Base-by-base conservation (phyloP, 179 eudicot genomes). In the Beta macrorhiza region DNA sequence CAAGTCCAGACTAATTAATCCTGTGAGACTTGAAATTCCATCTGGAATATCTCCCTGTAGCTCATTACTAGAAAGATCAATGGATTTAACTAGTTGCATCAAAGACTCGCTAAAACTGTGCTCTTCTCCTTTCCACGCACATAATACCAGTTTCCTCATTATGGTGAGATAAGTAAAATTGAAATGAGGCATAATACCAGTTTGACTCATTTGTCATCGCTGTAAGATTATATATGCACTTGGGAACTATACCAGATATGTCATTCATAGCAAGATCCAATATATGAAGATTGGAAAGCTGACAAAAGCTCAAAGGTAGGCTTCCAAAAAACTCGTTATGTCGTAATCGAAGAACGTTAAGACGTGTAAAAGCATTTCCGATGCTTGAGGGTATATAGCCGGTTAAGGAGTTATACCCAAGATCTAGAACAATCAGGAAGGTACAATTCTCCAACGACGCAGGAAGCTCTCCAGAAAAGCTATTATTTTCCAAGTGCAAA, bases 241-340 rank as follows among this genome's bases (percentile, higher is more conserved):
- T 11, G 3, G 82, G 89, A 2, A 87, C 78, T 5, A 58, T 62
- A 15, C 87, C 87, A 0, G 85, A 82, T 4, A 87, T 79, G 55
- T 45, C 32, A 56, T 87, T 84, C 17, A 0, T 5, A 3, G 87
- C 84, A 42, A 87, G 77, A 51, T 87, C 87, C 42, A 83, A 75
- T 19, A 80, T 8, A 32, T 75, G 84, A 22, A 81, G 78, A 44
- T 2, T 2, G 55, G 67, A 61, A 25, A 80, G 63, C 4, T 79
- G 70, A 19, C 87, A 79, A 5, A 85, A 49, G 15, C 74, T 73
- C 44, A 52, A 76, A 65, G 81, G 89, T 15, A 81, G 65, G n/a
- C 13, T 25, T 57, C 91, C 90, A 49, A 12, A 0, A n/a, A 90
- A 89, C 0, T 61, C 37, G 55, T 90, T 90, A 57, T 55, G n/a